Conservation (phyloP, 345 rosid genomes). For the Lumnitzera racemosa region DNA sequence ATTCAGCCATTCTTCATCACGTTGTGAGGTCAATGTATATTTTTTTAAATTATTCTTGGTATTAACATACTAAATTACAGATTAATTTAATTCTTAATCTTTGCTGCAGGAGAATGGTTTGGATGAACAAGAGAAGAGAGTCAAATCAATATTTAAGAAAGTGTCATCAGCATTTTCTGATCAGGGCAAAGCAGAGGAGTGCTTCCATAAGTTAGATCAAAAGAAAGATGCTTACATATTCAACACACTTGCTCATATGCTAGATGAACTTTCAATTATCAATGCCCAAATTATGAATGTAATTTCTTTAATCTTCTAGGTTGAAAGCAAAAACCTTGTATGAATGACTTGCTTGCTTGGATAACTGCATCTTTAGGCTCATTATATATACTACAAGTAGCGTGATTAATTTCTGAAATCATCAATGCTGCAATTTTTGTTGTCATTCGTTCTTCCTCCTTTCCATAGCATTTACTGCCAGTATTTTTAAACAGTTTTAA, state of each 20-base stretch:
- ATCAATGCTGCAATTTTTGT: no score
- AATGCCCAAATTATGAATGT: conserved; percentile 41
- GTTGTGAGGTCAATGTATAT: no score
- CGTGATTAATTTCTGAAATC: no score
- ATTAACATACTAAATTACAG: no score
- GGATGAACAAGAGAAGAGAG: conserved; percentile 43
- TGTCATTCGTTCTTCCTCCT: no score
- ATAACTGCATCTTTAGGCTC: neutral
- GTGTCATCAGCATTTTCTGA: conserved; percentile 77
- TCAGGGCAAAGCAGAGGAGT: conserved; percentile 64
- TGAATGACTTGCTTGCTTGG: neutral
- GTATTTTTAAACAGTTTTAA: no score
- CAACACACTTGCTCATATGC: conserved; percentile 36
- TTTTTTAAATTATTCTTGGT: no score
- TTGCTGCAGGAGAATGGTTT: conserved; percentile 35
- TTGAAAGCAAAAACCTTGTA: no score
- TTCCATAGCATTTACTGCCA: no score
- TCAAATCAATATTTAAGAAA: conserved; percentile 38
- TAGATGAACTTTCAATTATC: conserved; percentile 37
- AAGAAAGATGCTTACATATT: conserved; percentile 57
- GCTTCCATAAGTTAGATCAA: conserved; percentile 55
- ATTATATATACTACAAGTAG: no score
- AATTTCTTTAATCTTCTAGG: conserved; percentile 15
- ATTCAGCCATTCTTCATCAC: no score
- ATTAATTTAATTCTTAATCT: neutral